Evolutionary conservation across 495 filamentous ascomycete genomes (phyloP), one percentile per base, ranked within the genome.

Genomic region (Xylaria telfairii): DNA sequence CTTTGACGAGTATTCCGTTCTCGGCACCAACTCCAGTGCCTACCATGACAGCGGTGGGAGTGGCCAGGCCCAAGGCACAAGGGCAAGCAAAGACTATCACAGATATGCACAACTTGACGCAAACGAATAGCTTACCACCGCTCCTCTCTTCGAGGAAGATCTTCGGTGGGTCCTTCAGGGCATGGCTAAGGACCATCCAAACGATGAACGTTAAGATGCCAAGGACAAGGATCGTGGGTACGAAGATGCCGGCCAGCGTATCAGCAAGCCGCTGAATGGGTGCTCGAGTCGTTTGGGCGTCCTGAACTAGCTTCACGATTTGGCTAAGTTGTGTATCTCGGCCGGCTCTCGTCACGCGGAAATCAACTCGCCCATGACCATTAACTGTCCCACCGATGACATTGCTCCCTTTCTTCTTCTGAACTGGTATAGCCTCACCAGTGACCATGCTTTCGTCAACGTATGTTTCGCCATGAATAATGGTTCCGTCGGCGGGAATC

Each of bases 381-480:
- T 99, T 99, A 71, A 99, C 95, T 6, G 96, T 99, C 10, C 96
- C 96, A n/a, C 94, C 96, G 77, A 98, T 94, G 47, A 98, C 81
- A 51, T 88, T 78, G 76, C 88, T 90, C 2, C 93, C 93, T 73
- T 92, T 92, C 67, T 86, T 87, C 79, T 98, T 99, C 70, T 92
- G 89, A 44, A 98, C 93, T 0, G 95, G 94, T 83, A 97, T 92
- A 3, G 95, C 91, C 82, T 99, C 96, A 65, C 96, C 96, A 15
- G 96, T 99, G 49, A 99, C 94, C 96, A 98, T 98, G 76, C 93
- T 97, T 79, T 99, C 96, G 74, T 99, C 94, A 49, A 98, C 89
- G 76, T 95, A 97, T 30, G 92, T 95, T 81, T 98, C 93, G 12
- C 96, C 96, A 34, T 90, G 86, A 54, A 94, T 92, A 59, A 99